Base-by-base conservation (phyloP, 169 alveolate genomes). In the Theileria annulata region DNA sequence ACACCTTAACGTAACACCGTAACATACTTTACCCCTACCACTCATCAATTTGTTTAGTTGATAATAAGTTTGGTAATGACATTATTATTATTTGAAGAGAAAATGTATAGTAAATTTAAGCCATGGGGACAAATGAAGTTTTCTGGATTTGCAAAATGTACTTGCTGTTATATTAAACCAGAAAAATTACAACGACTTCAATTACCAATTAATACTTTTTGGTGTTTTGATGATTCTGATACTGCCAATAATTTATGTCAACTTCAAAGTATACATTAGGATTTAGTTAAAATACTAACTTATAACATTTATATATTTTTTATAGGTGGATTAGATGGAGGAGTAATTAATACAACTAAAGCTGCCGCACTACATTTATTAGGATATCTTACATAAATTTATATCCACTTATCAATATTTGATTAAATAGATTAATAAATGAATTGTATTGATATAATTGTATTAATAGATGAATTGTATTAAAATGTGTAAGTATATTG, bases 121-220 rank as follows among this genome's bases (percentile, higher is more conserved):
- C 93, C 93, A 17, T 73, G 85, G 71, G 93, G 93, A 0, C 91
- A 88, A 37, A 76, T 63, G 49, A 88, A 88, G 75, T 78, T 85
- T 27, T 19, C 77, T 13, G 93, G 93, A 0, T 85, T 85, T 59
- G 91, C 80, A 6, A 77, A 90, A 15, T 88, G 93, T 59, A 62
- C 30, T 33, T 88, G 93, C 81, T 88, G 93, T 33, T 79, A 68
- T 64, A 68, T 88, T 56, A 62, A 27, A 54, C 27, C 28, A 0
- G n/a, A 66, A 27, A 27, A 63, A 5, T 64, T 80, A 48, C 31
- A 17, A 28, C n/a, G 30, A 0, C 33, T 42, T 9, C 63, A 72
- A 27, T 63, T 35, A 9, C 79, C 88, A 5, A 31, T 21, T 3
- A 37, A 63, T n/a, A 19, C 75, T 0, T 80, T 60, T 47, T 80